Conservation (phyloP, 2,329 filamentous ascomycete species). For the Chrysosporium keratinophilum region DNA sequence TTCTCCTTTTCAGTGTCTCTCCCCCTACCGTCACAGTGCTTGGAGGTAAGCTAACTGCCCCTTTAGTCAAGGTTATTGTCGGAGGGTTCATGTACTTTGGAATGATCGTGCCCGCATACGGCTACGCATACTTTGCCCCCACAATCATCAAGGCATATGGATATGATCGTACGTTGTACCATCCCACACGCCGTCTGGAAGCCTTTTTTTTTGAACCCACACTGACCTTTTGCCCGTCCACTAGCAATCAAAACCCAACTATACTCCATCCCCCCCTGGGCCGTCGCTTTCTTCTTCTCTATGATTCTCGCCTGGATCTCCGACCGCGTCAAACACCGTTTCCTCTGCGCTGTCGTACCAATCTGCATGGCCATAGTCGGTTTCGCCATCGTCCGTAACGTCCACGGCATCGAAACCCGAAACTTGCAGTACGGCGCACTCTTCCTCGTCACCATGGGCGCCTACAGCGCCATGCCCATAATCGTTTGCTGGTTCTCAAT, state of each 20-base stretch:
- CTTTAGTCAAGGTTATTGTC: slow-evolving; percentile 52
- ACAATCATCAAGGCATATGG: slow-evolving; percentile 59
- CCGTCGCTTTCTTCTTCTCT: slow-evolving; percentile 65
- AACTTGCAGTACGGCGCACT: slow-evolving; percentile 65
- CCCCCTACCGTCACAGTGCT: not conserved
- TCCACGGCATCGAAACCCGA: slow-evolving; percentile 51
- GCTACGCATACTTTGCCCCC: slow-evolving; percentile 66
- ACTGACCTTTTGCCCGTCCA: slow-evolving; percentile 6
- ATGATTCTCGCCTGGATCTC: slow-evolving; percentile 64
- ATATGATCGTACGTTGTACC: slow-evolving; percentile 38
- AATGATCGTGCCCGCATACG: slow-evolving; percentile 64
- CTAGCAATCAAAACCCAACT: slow-evolving; percentile 42
- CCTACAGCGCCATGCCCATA: slow-evolving; percentile 82
- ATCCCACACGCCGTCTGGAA: not conserved
- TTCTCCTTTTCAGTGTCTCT: slow-evolving; percentile 5
- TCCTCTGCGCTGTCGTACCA: slow-evolving; percentile 58
- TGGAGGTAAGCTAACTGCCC: slow-evolving; percentile 14
- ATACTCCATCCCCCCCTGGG: slow-evolving; percentile 50
- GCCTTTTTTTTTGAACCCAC: not conserved
- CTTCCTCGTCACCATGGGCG: slow-evolving; percentile 69
- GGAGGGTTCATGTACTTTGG: slow-evolving; percentile 76
- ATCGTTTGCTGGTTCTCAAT: slow-evolving; percentile 76
- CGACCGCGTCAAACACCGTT: slow-evolving; percentile 62
- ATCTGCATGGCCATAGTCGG: slow-evolving; percentile 61
- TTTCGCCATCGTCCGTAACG: slow-evolving; percentile 61